Conservation (phyloP, 345 rosid species). For the Euphorbia lathyris region DNA sequence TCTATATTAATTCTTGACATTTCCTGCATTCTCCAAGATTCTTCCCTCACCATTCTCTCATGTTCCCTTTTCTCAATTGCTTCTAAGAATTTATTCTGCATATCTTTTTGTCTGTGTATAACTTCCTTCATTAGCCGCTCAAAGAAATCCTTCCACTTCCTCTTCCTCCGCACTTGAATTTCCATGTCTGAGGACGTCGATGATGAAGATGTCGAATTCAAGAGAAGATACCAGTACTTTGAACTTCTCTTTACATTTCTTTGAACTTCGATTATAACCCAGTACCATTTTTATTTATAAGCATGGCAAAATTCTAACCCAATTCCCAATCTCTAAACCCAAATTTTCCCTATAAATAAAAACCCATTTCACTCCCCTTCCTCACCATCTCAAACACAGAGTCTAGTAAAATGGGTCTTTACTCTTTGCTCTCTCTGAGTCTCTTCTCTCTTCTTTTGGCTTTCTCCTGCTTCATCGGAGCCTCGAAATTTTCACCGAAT, state of each 20-base stretch:
- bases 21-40: slow-evolving; percentile 79
- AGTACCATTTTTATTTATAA: too few species aligned
- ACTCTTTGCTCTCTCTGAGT: not conserved
- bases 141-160: slow-evolving; percentile 70
- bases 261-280: slow-evolving; percentile 69
- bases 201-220: slow-evolving; percentile 64
- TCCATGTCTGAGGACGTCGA: slow-evolving; percentile 64
- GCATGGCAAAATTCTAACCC: too few species aligned
- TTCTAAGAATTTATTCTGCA: slow-evolving; percentile 75
- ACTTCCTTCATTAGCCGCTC: slow-evolving; percentile 67
- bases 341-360: not conserved
- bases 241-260: slow-evolving; percentile 94
- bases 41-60: slow-evolving; percentile 64
- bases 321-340: not conserved
- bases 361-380: not conserved
- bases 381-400: not conserved
- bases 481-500: slow-evolving; percentile 36
- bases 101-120: slow-evolving; percentile 60
- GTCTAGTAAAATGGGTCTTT: not conserved
- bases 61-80: slow-evolving; percentile 67
- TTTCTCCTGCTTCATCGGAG: slow-evolving; percentile 7
- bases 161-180: slow-evolving; percentile 40
- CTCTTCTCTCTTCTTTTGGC: slow-evolving; percentile 6
- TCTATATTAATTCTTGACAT: slow-evolving; percentile 58
- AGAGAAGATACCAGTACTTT: slow-evolving; percentile 71